A percentile compares a stretch with the other conserved stretches of the same genome.
Evolutionary conservation across 164 flowering plant genomes (phyloP).

Genomic region (Pachysandra terminalis): DNA sequence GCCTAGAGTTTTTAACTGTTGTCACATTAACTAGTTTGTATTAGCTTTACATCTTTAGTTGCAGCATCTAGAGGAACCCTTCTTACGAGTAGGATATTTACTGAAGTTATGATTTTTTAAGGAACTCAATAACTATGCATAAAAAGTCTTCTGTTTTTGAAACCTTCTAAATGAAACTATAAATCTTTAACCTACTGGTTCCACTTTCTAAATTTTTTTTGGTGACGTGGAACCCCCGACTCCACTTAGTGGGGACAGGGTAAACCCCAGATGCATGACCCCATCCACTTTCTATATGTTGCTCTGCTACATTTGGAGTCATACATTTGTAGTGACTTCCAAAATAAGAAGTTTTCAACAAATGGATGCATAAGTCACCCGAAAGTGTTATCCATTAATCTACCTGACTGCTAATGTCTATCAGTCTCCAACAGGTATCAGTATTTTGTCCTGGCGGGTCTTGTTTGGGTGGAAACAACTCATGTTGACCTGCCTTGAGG

Average conservation of each 20-base stretch:
- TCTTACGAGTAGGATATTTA: not conserved
- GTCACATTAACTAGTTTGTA: too few relatives aligned
- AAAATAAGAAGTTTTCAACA: not conserved
- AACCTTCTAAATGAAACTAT: not conserved
- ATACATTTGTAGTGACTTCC: not conserved
- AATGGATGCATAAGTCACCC: not conserved
- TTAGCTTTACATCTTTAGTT: too few relatives aligned
- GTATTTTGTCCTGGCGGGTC: not conserved
- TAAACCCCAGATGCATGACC: too few relatives aligned
- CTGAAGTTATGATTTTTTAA: not conserved
- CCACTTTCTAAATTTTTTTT: not conserved
- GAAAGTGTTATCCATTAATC: too few relatives aligned
- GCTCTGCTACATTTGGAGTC: not conserved
- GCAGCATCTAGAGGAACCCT: too few relatives aligned
- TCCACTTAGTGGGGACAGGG: too few relatives aligned
- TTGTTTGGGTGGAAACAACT: not conserved
- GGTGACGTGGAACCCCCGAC: too few relatives aligned
- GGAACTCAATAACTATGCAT: not conserved
- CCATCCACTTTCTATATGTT: too few relatives aligned
- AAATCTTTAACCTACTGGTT: not conserved
- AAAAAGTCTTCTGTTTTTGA: not conserved
- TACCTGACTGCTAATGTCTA: too few relatives aligned
- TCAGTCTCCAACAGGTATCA: too few relatives aligned
- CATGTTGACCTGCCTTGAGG: too few relatives aligned
- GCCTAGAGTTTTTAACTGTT: too few relatives aligned